phyloP scores from a whole-genome alignment of 495 filamentous ascomycete species.

The Umbilicaria muhlenbergii region DNA sequence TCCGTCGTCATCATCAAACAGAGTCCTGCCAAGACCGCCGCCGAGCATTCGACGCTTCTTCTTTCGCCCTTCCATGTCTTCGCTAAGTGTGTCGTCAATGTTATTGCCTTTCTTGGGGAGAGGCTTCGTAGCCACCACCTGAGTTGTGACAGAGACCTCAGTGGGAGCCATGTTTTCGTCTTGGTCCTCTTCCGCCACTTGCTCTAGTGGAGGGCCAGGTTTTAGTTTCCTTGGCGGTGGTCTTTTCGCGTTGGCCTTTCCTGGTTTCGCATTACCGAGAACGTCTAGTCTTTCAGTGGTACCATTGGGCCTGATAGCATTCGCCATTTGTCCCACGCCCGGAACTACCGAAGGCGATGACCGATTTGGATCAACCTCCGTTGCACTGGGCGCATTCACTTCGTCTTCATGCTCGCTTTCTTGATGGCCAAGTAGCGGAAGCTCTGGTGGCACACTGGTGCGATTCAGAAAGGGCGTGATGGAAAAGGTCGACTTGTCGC shows the following conservation, averaged over 20 bases:
- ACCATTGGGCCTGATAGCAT: neutral
- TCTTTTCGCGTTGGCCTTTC: slow-evolving; percentile 17
- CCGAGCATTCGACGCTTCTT: slow-evolving; percentile 65
- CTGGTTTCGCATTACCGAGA: slow-evolving; percentile 11
- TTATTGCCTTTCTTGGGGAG: neutral
- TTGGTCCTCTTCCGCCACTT: slow-evolving; percentile 32
- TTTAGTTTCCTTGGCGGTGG: slow-evolving; percentile 13
- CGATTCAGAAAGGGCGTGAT: slow-evolving; percentile 87
- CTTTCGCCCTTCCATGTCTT: slow-evolving; percentile 13
- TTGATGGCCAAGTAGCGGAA: slow-evolving; percentile 11
- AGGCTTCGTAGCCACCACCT: neutral
- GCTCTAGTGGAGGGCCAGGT: slow-evolving; percentile 21
- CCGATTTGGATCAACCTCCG: neutral
- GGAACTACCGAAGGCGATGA: no score
- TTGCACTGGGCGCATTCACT: neutral
- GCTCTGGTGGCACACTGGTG: slow-evolving; percentile 38
- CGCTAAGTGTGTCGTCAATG: neutral
- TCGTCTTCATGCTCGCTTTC: neutral
- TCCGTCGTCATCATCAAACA: slow-evolving; percentile 67
- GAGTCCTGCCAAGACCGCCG: slow-evolving; percentile 39
- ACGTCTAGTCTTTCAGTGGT: neutral
- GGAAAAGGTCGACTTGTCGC: slow-evolving; percentile 80
- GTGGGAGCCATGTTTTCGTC: slow-evolving; percentile 8
- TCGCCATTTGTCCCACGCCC: no score
- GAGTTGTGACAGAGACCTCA: neutral